Evolutionary conservation across 495 filamentous ascomycete species (phyloP).

Genomic region (Choiromyces venosus): DNA sequence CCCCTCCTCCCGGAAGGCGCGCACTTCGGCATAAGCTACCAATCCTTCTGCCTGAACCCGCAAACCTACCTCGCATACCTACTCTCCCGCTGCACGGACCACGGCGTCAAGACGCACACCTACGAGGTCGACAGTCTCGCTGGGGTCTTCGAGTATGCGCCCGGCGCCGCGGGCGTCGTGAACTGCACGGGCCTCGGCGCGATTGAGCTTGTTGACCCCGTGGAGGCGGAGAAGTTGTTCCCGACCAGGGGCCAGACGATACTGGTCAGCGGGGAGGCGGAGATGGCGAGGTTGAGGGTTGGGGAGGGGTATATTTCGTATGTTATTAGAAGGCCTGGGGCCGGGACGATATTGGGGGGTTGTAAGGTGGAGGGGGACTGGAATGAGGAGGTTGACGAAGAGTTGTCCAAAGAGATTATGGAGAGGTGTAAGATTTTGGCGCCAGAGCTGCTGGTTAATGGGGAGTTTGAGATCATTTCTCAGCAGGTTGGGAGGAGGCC

Average conservation of each 20-base stretch:
- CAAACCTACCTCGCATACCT: slow-evolving; percentile 33
- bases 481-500: slow-evolving; percentile 36
- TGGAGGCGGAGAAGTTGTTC: slow-evolving; percentile 26
- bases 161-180: slow-evolving; percentile 25
- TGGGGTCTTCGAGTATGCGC: slow-evolving; percentile 29
- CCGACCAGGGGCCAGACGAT: slow-evolving; percentile 40
- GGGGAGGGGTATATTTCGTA: slow-evolving; percentile 37
- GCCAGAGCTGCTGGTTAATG: slow-evolving; percentile 38
- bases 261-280: slow-evolving; percentile 33
- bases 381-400: slow-evolving; percentile 28
- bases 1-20: slow-evolving; percentile 23
- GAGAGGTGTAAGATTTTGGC: slow-evolving; percentile 34
- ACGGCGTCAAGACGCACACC: slow-evolving; percentile 36
- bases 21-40: slow-evolving; percentile 23
- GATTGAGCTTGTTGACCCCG: slow-evolving; percentile 13
- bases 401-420: slow-evolving; percentile 27
- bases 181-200: slow-evolving; percentile 40
- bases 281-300: slow-evolving; percentile 12
- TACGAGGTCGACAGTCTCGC: slow-evolving; percentile 30
- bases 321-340: slow-evolving; percentile 32
- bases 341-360: slow-evolving; percentile 39
- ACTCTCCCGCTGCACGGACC: slow-evolving; percentile 25
- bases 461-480: slow-evolving; percentile 37
- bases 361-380: slow-evolving; percentile 36
- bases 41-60: slow-evolving; percentile 39